Conservation (phyloP, 352 stramenopile genomes). For the Elongisporangium anandrum region DNA sequence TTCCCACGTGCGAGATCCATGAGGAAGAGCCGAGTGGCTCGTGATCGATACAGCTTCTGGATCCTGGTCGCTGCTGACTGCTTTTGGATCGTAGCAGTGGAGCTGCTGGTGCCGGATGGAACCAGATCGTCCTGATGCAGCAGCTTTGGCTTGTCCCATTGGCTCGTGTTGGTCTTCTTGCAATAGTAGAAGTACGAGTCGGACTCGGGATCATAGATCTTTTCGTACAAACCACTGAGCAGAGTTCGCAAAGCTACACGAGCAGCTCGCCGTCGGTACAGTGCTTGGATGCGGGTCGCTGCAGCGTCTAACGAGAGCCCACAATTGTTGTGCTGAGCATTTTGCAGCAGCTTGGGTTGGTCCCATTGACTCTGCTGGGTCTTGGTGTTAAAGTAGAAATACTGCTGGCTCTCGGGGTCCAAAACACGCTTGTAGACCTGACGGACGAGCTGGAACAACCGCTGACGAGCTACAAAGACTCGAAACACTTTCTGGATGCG, state of each 20-base stretch:
- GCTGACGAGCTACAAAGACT: constrained; percentile 14
- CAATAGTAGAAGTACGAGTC: constrained; percentile 27
- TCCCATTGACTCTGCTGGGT: constrained; percentile 32
- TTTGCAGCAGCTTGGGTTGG: constrained; percentile 17
- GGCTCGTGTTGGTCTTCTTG: constrained; percentile 19
- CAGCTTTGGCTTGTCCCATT: constrained; percentile 26
- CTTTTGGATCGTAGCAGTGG: background rate
- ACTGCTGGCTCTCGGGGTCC: constrained; percentile 24
- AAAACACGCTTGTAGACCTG: constrained; percentile 25
- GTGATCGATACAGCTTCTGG: constrained; percentile 31
- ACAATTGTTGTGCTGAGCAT: background rate
- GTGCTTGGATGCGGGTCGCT: background rate
- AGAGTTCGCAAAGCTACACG: background rate
- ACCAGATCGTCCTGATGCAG: background rate
- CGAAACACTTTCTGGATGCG: constrained; percentile 27
- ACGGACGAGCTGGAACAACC: constrained; percentile 19
- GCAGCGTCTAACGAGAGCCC: background rate
- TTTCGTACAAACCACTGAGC: constrained; percentile 13
- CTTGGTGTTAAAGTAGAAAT: constrained; percentile 46
- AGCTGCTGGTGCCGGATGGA: background rate
- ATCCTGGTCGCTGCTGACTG: constrained; percentile 23
- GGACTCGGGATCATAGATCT: constrained; percentile 26
- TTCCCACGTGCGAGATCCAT: constrained; percentile 27
- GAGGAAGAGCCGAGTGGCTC: constrained; percentile 25
- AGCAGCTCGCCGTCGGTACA: background rate